Base-by-base conservation (phyloP, 164 flowering plant genomes). In the Paratinospora sagittata region DNA sequence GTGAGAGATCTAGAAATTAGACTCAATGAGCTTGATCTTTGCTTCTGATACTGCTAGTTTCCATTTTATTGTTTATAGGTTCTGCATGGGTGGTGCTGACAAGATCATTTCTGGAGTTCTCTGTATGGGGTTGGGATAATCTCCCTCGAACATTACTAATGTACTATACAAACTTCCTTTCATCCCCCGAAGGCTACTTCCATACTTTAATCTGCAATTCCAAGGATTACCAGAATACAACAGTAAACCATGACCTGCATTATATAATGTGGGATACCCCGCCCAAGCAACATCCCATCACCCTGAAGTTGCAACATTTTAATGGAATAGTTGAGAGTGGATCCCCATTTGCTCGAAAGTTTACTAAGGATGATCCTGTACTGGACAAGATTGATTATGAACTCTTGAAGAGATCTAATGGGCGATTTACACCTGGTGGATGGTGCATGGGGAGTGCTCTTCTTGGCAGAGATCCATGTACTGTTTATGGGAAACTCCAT, bases 51-150 rank as follows among this genome's bases (percentile, higher is more conserved):
- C 47, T 43, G 45, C 14, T 63, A 1, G 16, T 24, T 3, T 43
- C n/a, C 10, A 3, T 33, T n/a, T 65, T 6, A 3, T 30, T 65
- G 23, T 36, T 65, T 65, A 23, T n/a, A 65, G 67, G 67, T 8
- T 65, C 67, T 65, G 67, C 41, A 36, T 65, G 67, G 67, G 67
- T 65, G 67, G 67, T 65, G 43, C 67, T 65, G 11, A 36, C 67
- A 36, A 65, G 67, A 34, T 36, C 67, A 19, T 65, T 65, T 36
- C 67, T 65, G 27, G 67, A 65, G 39, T 65, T 65, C 67, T 65
- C 43, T 36, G 67, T 65, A 6, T 65, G 45, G 47, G 67, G 67
- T n/a, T 65, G 67, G 67, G 67, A 65, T 34, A 65, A 65, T 65
- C 67, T 65, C 24, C 67, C 67, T 34, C 67, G 67, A n/a, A 65